Evolutionary conservation across 768 basidiomycete species (phyloP), one percentile per base, ranked within the genome.

Genomic region (Boletus huronensis): DNA sequence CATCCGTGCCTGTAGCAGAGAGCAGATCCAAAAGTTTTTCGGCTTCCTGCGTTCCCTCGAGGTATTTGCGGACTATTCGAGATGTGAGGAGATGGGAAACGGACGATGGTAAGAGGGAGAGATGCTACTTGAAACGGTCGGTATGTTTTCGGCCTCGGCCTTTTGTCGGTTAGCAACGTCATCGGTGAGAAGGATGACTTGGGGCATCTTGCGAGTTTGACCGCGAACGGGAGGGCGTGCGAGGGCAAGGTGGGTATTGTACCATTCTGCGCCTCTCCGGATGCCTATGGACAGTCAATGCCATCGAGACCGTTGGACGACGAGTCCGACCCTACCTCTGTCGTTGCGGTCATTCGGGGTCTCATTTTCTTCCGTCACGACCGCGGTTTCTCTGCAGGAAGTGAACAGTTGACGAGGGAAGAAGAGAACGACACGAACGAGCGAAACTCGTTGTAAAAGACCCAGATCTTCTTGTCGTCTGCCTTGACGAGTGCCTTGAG

Each of bases 331-430:
- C 26, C 17, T 54, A 91, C 94, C 88, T 81, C 97, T 75, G 67
- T 98, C 97, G 65, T 98, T 98, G 26, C 90, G 79, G 67, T 99
- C 97, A 61, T 98, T 98, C 0, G 93, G 91, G 0, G 83, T 84
- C 71, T 95, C 92, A 5, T 78, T 84, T 52, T 88, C 84, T 58
- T 88, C 83, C 16, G 89, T 77, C 38, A 89, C 76, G 10, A 93
- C 80, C 0, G 88, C 90, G 0, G 92, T 94, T 68, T 91, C 87
- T 40, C 91, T 93, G 57, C 5, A 19, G 31, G n/a, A 58, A 1
- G 19, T 55, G 19, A 50, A 21, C 17, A 2, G 29, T 4, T 7
- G 54, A 34, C 40, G 31, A 23, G 10, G 4, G 19, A 21, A 17
- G 21, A 43, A 10, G 16, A 48, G 7, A 21, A 28, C 4, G 31